These are phyloP conservation scores for Wickerhamomyces ciferrii DNA, from an alignment of 805 yeast species.

Conservation along the genomic window DNA sequence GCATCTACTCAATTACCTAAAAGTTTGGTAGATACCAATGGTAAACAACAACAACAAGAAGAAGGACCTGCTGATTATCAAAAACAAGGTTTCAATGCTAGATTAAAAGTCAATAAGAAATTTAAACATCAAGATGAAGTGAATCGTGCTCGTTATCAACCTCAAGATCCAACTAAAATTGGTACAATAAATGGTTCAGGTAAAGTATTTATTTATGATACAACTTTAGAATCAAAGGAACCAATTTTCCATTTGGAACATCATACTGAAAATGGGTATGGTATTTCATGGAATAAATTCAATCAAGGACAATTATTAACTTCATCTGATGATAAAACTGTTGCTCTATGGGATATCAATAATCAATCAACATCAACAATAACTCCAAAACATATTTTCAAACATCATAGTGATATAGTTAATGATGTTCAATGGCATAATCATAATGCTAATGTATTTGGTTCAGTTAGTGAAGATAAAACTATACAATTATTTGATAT, in stretches of 20 bases:
- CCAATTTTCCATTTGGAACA: constrained; percentile 32
- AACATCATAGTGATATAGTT: constrained; percentile 51
- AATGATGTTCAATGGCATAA: constrained; percentile 77
- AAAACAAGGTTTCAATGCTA: constrained; percentile 36
- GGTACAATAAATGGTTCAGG: constrained; percentile 72
- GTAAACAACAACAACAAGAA: constrained; percentile 14
- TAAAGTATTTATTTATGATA: constrained; percentile 45
- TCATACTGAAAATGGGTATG: constrained; percentile 69
- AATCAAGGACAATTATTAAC: constrained; percentile 47
- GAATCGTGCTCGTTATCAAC: constrained; percentile 68
- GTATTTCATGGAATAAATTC: constrained; percentile 59
- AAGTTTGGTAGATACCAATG: constrained; percentile 23
- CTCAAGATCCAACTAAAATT: constrained; percentile 47
- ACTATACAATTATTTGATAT: constrained; percentile 49
- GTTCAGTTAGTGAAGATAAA: constrained; percentile 72
- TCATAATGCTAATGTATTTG: constrained; percentile 43
- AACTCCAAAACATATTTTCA: constrained; percentile 27
- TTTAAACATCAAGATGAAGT: constrained; percentile 59
- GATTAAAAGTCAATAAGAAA: constrained; percentile 58
- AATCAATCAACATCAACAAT: no score
- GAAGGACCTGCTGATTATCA: constrained; percentile 22
- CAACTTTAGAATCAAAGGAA: constrained; percentile 22
- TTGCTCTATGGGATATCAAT: constrained; percentile 55
- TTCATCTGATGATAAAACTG: constrained; percentile 59
- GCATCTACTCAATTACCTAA: constrained; percentile 57